Percentiles rank a stretch among this genome's conserved stretches.
Conservation (phyloP, 2,329 filamentous ascomycete genomes). For the Fusarium sp. region DNA sequence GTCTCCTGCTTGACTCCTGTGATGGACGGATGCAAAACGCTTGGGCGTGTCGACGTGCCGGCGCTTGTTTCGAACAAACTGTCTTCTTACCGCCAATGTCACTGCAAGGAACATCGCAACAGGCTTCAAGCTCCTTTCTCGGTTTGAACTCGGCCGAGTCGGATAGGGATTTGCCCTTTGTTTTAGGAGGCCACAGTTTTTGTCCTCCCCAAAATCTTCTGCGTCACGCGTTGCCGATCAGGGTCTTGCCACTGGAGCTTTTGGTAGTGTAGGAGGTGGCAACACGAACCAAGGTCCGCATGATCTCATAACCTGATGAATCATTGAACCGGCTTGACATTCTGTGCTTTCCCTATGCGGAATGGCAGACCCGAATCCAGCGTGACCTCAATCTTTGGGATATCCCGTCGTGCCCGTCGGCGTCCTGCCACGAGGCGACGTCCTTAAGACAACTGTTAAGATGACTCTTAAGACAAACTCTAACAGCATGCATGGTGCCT, state of each 20-base stretch:
- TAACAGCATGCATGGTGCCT: neutral
- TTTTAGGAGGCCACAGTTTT: slow-evolving; percentile 5
- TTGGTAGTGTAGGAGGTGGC: neutral
- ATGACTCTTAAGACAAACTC: neutral
- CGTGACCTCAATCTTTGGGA: neutral
- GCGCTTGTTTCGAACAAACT: slow-evolving; percentile 40
- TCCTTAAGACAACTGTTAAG: neutral
- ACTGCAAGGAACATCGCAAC: slow-evolving; percentile 6
- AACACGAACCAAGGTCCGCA: slow-evolving; percentile 5
- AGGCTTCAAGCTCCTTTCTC: slow-evolving; percentile 6
- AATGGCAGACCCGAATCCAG: neutral
- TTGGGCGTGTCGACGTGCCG: slow-evolving; percentile 13
- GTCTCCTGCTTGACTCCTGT: slow-evolving; percentile 19
- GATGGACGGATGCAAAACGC: neutral
- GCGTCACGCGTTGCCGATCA: slow-evolving; percentile 21
- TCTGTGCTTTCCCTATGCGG: neutral
- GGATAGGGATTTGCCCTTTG: slow-evolving; percentile 8
- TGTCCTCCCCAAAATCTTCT: neutral
- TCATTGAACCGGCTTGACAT: neutral
- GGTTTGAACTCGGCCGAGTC: slow-evolving; percentile 19
- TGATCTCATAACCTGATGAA: slow-evolving; percentile 14
- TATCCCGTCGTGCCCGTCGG: neutral
- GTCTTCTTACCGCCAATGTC: slow-evolving; percentile 20
- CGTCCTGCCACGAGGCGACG: neutral
- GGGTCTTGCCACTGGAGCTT: slow-evolving; percentile 16